Evolutionary conservation across 495 filamentous ascomycete species (phyloP).

Genomic region (Annulohypoxylon nitens): DNA sequence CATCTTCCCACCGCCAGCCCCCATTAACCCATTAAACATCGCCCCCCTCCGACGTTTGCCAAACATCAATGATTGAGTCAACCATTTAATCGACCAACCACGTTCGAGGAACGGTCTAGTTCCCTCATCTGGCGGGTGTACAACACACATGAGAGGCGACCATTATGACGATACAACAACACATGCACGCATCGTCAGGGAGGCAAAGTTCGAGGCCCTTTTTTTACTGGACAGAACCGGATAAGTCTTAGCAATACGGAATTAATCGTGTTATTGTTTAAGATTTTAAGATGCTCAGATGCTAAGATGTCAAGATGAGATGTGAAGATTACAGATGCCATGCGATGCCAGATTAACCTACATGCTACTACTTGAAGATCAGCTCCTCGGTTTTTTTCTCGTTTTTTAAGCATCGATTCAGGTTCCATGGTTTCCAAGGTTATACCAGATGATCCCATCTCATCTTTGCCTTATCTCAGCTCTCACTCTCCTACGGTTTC

Average conservation of each 20-base stretch:
- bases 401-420: neutral
- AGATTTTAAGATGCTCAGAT: slow-evolving; percentile 2
- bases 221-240: slow-evolving; percentile 18
- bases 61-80: slow-evolving; percentile 33
- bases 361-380: neutral
- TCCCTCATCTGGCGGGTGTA: slow-evolving; percentile 45
- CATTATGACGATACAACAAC: slow-evolving; percentile 40
- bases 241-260: slow-evolving; percentile 23
- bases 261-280: slow-evolving; percentile 13
- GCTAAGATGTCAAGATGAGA: neutral
- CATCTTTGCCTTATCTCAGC: slow-evolving; percentile 7
- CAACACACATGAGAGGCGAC: slow-evolving; percentile 44
- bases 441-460: neutral
- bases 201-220: slow-evolving; percentile 32
- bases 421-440: neutral
- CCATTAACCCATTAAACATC: slow-evolving; percentile 14
- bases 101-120: slow-evolving; percentile 26
- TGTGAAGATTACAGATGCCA: no score
- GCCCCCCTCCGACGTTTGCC: slow-evolving; percentile 26
- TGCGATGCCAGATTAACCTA: slow-evolving; percentile 3
- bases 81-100: slow-evolving; percentile 28
- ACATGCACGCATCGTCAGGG: slow-evolving; percentile 33
- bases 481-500: neutral
- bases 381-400: slow-evolving; percentile 2
- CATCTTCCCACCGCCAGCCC: slow-evolving; percentile 33